A percentile compares a stretch with the other conserved stretches of the same genome.
Evolutionary conservation across 2,329 filamentous ascomycete genomes (phyloP).

Genomic region (Furcasterigmium sp.): DNA sequence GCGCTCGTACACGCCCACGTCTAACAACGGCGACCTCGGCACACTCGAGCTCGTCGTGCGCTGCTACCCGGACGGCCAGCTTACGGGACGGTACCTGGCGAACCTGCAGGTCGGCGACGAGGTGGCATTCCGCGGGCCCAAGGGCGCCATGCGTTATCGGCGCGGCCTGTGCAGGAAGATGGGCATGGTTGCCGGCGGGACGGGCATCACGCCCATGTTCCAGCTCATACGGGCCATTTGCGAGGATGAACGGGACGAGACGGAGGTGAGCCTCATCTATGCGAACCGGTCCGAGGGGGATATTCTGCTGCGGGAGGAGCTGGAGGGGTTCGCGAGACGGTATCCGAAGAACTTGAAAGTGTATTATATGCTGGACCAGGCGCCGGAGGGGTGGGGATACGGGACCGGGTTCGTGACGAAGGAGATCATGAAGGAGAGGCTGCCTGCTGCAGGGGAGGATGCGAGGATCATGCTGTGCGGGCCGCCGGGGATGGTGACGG

Average conservation of each 20-base stretch:
- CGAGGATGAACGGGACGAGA: conserved; percentile 53
- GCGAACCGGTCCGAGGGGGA: conserved; percentile 54
- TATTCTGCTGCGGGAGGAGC: conserved; percentile 51
- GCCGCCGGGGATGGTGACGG: conserved; percentile 55
- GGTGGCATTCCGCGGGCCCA: conserved; percentile 49
- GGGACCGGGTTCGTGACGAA: conserved; percentile 46
- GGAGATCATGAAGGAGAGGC: conserved; percentile 39
- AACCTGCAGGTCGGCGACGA: conserved; percentile 41
- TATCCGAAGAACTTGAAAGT: conserved; percentile 51
- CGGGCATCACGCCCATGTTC: conserved; percentile 26
- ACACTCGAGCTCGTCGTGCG: conserved; percentile 45
- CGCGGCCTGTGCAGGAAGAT: conserved; percentile 35
- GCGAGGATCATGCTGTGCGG: conserved; percentile 55
- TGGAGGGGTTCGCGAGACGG: conserved; percentile 45
- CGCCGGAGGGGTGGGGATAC: conserved; percentile 40
- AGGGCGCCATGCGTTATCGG: conserved; percentile 49
- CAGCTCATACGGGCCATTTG: conserved; percentile 59
- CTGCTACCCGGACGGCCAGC: conserved; percentile 42
- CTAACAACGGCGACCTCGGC: conserved; percentile 44
- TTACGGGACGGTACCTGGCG: conserved; percentile 44
- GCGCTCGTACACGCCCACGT: conserved; percentile 50
- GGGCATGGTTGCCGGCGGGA: conserved; percentile 48
- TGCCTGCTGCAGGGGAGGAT: conserved; percentile 39
- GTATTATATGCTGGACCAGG: conserved; percentile 47
- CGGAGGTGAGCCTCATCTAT: conserved; percentile 48